Evolutionary conservation across 192 early-diverging fungal species (phyloP).

Genomic region (Gonapodya sp.): DNA sequence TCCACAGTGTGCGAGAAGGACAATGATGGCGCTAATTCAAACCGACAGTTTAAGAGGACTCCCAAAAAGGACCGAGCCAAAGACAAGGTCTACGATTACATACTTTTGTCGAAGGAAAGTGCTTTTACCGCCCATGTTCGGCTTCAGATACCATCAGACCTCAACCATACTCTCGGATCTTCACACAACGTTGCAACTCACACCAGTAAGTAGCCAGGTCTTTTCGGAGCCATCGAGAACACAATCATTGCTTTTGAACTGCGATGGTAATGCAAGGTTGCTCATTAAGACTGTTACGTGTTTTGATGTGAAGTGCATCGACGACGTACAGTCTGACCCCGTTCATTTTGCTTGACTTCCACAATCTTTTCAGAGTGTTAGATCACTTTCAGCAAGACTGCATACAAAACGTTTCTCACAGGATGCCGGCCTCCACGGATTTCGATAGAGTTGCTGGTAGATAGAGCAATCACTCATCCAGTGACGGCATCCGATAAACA

Average conservation of each 20-base stretch:
- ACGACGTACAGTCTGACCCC: not conserved
- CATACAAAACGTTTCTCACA: not conserved
- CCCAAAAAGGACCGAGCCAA: not conserved
- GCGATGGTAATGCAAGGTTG: not conserved
- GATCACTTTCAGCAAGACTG: not conserved
- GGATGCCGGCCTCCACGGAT: not conserved
- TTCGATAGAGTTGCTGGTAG: not conserved
- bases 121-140: constrained; percentile 75
- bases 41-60: constrained; percentile 10
- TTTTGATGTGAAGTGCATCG: not conserved
- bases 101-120: constrained; percentile 44
- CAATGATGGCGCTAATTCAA: constrained; percentile 35
- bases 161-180: not conserved
- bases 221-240: not conserved
- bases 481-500: constrained; percentile 20
- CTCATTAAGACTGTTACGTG: not conserved
- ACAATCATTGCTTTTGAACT: not conserved
- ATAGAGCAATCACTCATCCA: too few relatives aligned
- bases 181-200: not conserved
- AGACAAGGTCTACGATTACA: not conserved
- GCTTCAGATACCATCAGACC: constrained; percentile 31
- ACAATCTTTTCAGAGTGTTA: constrained; percentile 26
- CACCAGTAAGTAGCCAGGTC: not conserved
- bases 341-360: not conserved
- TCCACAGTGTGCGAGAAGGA: constrained; percentile 61